Evolutionary conservation across 1,284 basidiomycete genomes (phyloP).

Genomic region (Cryptococcus sp.): DNA sequence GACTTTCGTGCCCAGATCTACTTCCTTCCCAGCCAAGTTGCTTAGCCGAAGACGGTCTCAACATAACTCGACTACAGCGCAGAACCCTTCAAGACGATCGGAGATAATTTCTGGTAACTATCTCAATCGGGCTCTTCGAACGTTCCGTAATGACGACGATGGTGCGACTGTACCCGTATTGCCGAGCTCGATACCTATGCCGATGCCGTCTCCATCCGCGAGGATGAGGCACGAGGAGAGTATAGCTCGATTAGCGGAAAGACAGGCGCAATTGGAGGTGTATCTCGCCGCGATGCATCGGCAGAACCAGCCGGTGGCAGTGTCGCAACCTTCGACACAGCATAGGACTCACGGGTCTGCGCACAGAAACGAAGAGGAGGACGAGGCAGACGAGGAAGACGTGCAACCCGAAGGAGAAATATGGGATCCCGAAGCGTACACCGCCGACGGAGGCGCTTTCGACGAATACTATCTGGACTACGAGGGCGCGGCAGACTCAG

Average conservation of each 20-base stretch:
- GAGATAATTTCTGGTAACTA: constrained; percentile 17
- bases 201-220: not conserved
- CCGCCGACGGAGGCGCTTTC: constrained; percentile 6
- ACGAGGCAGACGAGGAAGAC: constrained; percentile 1
- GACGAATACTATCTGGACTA: constrained; percentile 19
- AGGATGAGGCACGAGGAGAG: not conserved
- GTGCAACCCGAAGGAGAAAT: not conserved
- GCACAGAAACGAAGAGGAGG: constrained; percentile 2
- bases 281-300: constrained; percentile 7
- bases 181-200: constrained; percentile 7
- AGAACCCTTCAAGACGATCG: constrained; percentile 5
- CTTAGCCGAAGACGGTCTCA: constrained; percentile 13
- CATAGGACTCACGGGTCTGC: not conserved
- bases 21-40: constrained; percentile 22
- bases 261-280: constrained; percentile 8
- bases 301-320: not conserved
- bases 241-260: constrained; percentile 6
- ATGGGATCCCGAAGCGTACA: constrained; percentile 15
- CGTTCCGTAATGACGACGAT: constrained; percentile 13
- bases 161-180: not conserved
- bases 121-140: constrained; percentile 14
- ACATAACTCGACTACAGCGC: too few species aligned
- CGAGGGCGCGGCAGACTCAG: constrained; percentile 1
- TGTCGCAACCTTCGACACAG: not conserved
- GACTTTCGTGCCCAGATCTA: constrained; percentile 12